Base-by-base conservation (phyloP, 768 basidiomycete genomes). In the Suillus discolor region DNA sequence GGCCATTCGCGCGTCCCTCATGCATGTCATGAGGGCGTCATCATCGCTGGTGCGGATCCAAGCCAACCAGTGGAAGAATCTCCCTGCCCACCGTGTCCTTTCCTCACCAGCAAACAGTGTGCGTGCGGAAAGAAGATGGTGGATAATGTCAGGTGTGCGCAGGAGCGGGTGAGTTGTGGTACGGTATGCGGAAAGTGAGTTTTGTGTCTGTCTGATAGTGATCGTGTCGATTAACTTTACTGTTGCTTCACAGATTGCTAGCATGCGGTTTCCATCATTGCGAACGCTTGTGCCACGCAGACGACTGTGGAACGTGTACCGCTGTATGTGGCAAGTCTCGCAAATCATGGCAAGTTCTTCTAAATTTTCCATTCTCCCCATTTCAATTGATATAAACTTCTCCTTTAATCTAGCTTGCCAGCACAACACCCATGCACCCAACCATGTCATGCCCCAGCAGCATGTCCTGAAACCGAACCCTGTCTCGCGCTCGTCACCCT, bases 251-350 rank as follows among this genome's bases (percentile, higher is more conserved):
- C 63, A 90, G 88, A 67, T 76, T 91, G 3, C 79, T 98, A 64
- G 78, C 78, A 0, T 99, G 97, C 71, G 97, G 97, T 2, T 94
- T 90, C 73, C 97, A 99, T 74, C 87, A 84, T 16, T 99, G 97
- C 74, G 88, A 91, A 65, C 84, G 88, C 63, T 71, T 83, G 0
- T 99, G 97, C 75, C 97, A 99, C 72, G 80, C 83, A 3, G 94
- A 89, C 53, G 86, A 85, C 6, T 99, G 97, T 72, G 94, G 94
- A 2, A 62, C 81, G 0, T 97, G 96, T 77, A 82, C 81, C 3
- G 83, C 89, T 39, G 81, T 84, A 3, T 99, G 97, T 73, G 92
- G 93, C 20, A 99, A 98, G 78, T 79, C 90, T 3, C 86, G 96
- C 60, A 92, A 91, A 76, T 82, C 89, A 63, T 99, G 96, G 91